phyloP scores from a whole-genome alignment of 1,284 basidiomycete genomes.

The Ceratorhiza oryzae-sativae region DNA sequence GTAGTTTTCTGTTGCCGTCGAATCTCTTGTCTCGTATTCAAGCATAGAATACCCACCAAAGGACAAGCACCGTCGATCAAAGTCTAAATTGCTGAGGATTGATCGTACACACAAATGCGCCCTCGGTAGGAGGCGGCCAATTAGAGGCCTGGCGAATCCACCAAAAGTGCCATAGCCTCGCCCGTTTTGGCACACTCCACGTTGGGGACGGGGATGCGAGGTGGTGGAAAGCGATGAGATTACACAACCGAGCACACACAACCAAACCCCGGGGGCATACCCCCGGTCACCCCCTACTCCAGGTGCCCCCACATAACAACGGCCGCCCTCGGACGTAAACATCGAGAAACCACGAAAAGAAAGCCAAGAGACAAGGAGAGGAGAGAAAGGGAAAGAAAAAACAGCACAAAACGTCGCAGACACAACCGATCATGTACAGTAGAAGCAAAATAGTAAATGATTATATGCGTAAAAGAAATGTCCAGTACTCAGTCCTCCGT shows the following conservation, averaged over 20 bases:
- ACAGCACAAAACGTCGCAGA: background rate
- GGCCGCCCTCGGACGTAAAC: slow-evolving; percentile 5
- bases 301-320: background rate
- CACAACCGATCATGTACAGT: background rate
- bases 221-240: background rate
- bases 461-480: background rate
- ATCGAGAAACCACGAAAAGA: background rate
- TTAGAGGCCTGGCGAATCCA: too few species aligned
- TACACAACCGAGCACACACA: background rate
- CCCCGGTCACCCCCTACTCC: slow-evolving; percentile 23
- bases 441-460: background rate
- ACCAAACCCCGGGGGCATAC: slow-evolving; percentile 18
- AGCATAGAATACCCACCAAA: too few species aligned
- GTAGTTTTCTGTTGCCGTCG: too few species aligned
- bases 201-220: background rate
- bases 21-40: too few species aligned
- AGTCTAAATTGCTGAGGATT: too few species aligned
- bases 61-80: too few species aligned
- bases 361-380: background rate
- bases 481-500: background rate
- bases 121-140: too few species aligned
- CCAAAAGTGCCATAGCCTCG: too few species aligned
- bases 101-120: too few species aligned
- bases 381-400: background rate
- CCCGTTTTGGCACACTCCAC: too few species aligned